phyloP scores from a whole-genome alignment of 2,329 filamentous ascomycete species.

The Davidsoniella australis region DNA sequence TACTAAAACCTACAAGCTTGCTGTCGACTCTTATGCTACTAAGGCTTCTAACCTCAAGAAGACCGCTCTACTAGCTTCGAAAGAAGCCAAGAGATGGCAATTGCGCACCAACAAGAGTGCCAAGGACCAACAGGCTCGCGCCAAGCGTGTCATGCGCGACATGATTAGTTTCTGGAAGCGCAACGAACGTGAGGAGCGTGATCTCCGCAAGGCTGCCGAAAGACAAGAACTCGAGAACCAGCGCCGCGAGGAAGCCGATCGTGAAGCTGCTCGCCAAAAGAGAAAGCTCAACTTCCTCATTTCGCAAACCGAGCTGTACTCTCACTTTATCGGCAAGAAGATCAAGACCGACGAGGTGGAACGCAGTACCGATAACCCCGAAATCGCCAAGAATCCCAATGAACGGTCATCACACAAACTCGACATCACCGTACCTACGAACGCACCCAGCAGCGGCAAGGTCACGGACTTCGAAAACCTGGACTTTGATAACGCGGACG shows the following conservation, averaged over 20 bases:
- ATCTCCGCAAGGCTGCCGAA: constrained; percentile 84
- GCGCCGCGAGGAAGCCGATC: constrained; percentile 89
- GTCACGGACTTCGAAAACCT: constrained; percentile 90
- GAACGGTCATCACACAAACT: constrained; percentile 26
- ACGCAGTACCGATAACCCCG: constrained; percentile 67
- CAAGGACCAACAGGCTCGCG: constrained; percentile 90
- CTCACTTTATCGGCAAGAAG: constrained; percentile 98
- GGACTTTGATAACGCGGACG: constrained; percentile 90
- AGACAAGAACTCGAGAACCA: constrained; percentile 92
- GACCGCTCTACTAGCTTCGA: constrained; percentile 88
- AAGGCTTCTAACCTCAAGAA: constrained; percentile 95
- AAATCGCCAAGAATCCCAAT: constrained; percentile 41
- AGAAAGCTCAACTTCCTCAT: constrained; percentile 98
- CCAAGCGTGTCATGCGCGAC: constrained; percentile 96
- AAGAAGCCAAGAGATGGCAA: constrained; percentile 95
- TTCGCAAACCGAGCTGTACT: constrained; percentile 95
- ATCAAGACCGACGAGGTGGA: constrained; percentile 96
- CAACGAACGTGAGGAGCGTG: constrained; percentile 92
- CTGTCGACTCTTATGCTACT: constrained; percentile 66
- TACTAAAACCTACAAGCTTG: constrained; percentile 79
- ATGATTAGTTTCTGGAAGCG: constrained; percentile 99
- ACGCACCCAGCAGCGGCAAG: constrained; percentile 39
- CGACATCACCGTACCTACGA: constrained; percentile 35
- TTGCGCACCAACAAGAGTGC: constrained; percentile 94
- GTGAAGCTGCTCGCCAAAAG: constrained; percentile 93